These are phyloP conservation scores for Neospora caninum DNA, from an alignment of 169 alveolate species.

Conservation along the genomic window DNA sequence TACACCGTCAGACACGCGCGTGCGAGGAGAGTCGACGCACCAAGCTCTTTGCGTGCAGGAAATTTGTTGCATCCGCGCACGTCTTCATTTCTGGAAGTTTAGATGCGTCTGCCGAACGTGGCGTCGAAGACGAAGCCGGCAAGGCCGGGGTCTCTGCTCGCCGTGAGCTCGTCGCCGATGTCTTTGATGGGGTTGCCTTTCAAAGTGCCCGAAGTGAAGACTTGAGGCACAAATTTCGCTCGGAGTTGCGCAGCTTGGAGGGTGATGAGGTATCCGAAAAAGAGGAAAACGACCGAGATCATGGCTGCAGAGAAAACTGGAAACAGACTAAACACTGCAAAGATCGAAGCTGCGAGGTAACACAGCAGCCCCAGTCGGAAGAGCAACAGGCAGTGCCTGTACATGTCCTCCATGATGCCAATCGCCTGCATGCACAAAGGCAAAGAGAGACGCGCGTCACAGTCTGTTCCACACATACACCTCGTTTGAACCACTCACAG, in stretches of 20 bases:
- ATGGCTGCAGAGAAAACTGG: neutral
- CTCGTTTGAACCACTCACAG: no score
- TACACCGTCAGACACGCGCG: no score
- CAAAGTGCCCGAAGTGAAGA: constrained; percentile 32
- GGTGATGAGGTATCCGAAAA: neutral
- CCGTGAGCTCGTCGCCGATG: constrained; percentile 49
- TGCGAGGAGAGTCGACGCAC: no score
- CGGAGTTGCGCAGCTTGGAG: neutral
- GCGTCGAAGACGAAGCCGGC: constrained; percentile 31
- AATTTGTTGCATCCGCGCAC: no score
- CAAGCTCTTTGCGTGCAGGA: no score
- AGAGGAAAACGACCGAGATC: neutral
- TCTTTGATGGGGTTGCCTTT: constrained; percentile 11
- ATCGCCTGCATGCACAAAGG: constrained; percentile 10
- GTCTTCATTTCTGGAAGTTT: neutral
- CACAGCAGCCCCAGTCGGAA: constrained; percentile 44
- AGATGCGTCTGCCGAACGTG: neutral
- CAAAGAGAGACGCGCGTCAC: neutral
- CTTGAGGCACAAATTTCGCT: constrained; percentile 11
- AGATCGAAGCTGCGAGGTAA: constrained; percentile 43
- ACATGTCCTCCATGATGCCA: constrained; percentile 45
- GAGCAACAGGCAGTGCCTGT: neutral
- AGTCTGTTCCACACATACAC: neutral
- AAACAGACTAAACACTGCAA: constrained; percentile 45
- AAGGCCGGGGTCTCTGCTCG: neutral